A percentile compares a stretch with the other conserved stretches of the same genome.
Conservation (phyloP, 345 rosid genomes). For the Lepidium sativum region DNA sequence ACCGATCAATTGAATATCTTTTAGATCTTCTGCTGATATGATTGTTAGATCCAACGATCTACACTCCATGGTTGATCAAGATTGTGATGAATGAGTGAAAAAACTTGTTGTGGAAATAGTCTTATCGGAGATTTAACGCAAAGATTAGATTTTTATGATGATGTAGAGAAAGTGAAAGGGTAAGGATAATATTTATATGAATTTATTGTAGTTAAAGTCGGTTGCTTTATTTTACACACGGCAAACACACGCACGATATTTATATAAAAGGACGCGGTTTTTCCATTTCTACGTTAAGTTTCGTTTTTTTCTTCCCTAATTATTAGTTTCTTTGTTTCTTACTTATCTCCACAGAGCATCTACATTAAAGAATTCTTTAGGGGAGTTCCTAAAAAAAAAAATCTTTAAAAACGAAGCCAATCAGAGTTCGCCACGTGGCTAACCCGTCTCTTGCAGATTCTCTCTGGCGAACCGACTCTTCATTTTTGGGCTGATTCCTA, state of each 20-base stretch:
- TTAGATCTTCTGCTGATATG: constrained; percentile 44
- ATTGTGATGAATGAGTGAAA: background rate
- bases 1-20: constrained; percentile 42
- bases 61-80: constrained; percentile 37
- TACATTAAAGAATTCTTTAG: too few relatives aligned
- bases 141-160: background rate
- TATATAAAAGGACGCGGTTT: constrained; percentile 5
- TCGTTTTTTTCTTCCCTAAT: too few relatives aligned
- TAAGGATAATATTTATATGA: background rate
- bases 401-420: too few relatives aligned
- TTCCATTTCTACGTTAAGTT: too few relatives aligned
- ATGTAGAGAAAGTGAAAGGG: background rate
- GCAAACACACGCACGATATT: constrained; percentile 2
- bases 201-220: background rate
- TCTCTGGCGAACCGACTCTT: too few relatives aligned
- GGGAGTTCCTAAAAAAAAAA: too few relatives aligned
- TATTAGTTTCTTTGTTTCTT: background rate
- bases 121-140: too few relatives aligned
- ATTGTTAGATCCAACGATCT: constrained; percentile 46
- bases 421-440: too few relatives aligned
- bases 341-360: too few relatives aligned
- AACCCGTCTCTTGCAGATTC: too few relatives aligned
- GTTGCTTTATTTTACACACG: constrained; percentile 1
- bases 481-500: too few relatives aligned
- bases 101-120: too few relatives aligned